These are phyloP conservation scores for Suhomyces chickasaworum DNA, from an alignment of 1,139 yeast genomes.

Conservation along the genomic window DNA sequence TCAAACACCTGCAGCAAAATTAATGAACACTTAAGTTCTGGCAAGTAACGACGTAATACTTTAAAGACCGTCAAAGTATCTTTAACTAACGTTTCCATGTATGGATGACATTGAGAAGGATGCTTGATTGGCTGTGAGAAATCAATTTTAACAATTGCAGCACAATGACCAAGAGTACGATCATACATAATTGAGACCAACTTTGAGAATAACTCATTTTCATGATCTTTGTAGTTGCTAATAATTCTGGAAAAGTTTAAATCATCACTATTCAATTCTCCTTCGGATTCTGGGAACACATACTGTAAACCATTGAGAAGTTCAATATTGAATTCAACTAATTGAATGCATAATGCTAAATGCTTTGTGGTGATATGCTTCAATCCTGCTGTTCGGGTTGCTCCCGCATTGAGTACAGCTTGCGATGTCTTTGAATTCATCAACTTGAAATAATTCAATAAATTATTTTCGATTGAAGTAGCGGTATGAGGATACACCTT, in stretches of 20 bases:
- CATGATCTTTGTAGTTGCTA: slow-evolving; percentile 56
- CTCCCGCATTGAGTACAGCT: slow-evolving; percentile 75
- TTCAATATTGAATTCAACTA: slow-evolving; percentile 44
- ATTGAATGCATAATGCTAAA: slow-evolving; percentile 67
- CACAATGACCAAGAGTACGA: slow-evolving; percentile 54
- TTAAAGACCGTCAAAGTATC: slow-evolving; percentile 67
- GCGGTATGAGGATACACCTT: slow-evolving; percentile 49
- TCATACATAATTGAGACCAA: slow-evolving; percentile 72
- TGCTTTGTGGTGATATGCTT: slow-evolving; percentile 78
- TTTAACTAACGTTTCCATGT: slow-evolving; percentile 68
- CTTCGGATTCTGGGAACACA: slow-evolving; percentile 17
- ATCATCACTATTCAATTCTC: slow-evolving; percentile 29
- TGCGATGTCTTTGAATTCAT: slow-evolving; percentile 60
- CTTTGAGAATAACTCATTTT: slow-evolving; percentile 65
- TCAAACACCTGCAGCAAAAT: slow-evolving; percentile 61
- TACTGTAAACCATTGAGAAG: slow-evolving; percentile 25
- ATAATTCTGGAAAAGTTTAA: slow-evolving; percentile 36
- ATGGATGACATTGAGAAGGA: slow-evolving; percentile 54
- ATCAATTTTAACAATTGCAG: slow-evolving; percentile 46
- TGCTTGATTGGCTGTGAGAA: slow-evolving; percentile 50
- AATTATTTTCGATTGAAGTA: slow-evolving; percentile 38
- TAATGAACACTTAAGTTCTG: slow-evolving; percentile 50
- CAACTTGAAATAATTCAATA: slow-evolving; percentile 53
- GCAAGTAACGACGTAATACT: slow-evolving; percentile 60
- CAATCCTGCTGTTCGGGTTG: slow-evolving; percentile 73